Conservation (phyloP, 441 rosid species). For the Raphanus hybrid region DNA sequence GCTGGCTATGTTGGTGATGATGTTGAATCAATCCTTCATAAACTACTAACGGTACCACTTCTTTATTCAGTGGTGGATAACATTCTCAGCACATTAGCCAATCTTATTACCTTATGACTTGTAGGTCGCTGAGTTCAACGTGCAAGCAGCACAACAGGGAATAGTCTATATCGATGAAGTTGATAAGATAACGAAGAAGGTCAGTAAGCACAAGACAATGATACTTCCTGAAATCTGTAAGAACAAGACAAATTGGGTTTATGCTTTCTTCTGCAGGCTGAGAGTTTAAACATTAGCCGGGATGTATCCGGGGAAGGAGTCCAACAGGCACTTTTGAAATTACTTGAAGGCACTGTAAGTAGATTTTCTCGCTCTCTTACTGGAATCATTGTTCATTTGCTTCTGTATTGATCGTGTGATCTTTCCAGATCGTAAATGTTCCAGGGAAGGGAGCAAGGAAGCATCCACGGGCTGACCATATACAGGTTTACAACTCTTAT, state of each 20-base stretch:
- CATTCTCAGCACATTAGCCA: not conserved
- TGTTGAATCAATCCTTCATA: conserved; percentile 93
- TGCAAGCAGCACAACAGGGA: conserved; percentile 97
- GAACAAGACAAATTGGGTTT: not conserved
- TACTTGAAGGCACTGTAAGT: conserved; percentile 99
- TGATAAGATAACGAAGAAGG: conserved; percentile 97
- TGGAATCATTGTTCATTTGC: not conserved
- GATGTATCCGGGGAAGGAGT: conserved; percentile 99
- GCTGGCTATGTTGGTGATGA: conserved; percentile 99
- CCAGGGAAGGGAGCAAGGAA: conserved; percentile 99
- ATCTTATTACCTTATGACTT: conserved; percentile 28
- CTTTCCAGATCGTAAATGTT: conserved; percentile 83
- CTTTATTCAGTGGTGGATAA: not conserved
- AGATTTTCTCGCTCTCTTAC: conserved; percentile 27
- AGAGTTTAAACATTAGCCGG: conserved; percentile 88
- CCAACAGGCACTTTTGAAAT: conserved; percentile 90
- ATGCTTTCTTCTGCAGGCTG: conserved; percentile 65
- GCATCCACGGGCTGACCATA: conserved; percentile 95
- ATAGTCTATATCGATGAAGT: conserved; percentile 97
- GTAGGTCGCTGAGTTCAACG: conserved; percentile 89
- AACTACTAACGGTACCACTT: conserved; percentile 73
- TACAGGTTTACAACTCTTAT: conserved; percentile 63
- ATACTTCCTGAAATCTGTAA: conserved; percentile 14
- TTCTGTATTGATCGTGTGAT: conserved; percentile 22
- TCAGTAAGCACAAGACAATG: conserved; percentile 30